A percentile compares a stretch with the other conserved stretches of the same genome.
phyloP scores from a whole-genome alignment of 2,329 filamentous ascomycete species.

The Ascochyta viciae-villosae region DNA sequence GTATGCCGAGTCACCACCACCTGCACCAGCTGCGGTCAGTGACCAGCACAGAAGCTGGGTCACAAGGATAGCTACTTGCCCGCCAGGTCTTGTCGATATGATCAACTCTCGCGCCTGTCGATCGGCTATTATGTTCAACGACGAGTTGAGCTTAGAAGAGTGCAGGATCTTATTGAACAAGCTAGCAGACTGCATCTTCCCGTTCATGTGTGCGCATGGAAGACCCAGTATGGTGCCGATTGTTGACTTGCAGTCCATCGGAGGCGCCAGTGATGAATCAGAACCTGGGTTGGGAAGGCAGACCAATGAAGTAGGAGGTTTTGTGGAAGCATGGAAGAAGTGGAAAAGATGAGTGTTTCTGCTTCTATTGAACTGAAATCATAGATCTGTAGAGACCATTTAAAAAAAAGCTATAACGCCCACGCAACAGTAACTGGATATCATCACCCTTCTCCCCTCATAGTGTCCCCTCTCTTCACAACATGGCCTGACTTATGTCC shows the following conservation, averaged over 20 bases:
- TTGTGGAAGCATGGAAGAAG: conserved; percentile 15
- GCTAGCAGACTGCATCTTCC: conserved; percentile 71
- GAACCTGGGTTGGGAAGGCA: not conserved
- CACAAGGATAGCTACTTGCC: conserved; percentile 70
- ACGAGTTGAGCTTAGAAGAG: conserved; percentile 64
- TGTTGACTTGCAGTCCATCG: conserved; percentile 32
- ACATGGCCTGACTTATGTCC: conserved; percentile 14
- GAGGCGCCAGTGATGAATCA: not conserved
- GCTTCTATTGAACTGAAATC: not conserved
- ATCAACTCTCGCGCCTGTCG: conserved; percentile 78
- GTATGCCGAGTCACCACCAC: conserved; percentile 41
- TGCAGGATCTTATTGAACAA: conserved; percentile 65
- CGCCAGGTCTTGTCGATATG: conserved; percentile 76
- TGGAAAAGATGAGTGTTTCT: not conserved
- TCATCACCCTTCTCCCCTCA: too few species aligned
- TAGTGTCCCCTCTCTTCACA: not conserved
- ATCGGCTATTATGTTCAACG: conserved; percentile 88
- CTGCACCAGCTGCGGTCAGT: conserved; percentile 2
- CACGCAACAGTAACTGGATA: too few species aligned
- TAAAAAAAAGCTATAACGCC: too few species aligned
- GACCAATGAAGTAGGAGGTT: not conserved
- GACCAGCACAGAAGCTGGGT: conserved; percentile 59
- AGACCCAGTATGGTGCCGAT: conserved; percentile 60
- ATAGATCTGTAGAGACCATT: not conserved
- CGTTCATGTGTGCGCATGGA: conserved; percentile 86